phyloP scores from a whole-genome alignment of 768 basidiomycete species.

The Psilocybe sp. region DNA sequence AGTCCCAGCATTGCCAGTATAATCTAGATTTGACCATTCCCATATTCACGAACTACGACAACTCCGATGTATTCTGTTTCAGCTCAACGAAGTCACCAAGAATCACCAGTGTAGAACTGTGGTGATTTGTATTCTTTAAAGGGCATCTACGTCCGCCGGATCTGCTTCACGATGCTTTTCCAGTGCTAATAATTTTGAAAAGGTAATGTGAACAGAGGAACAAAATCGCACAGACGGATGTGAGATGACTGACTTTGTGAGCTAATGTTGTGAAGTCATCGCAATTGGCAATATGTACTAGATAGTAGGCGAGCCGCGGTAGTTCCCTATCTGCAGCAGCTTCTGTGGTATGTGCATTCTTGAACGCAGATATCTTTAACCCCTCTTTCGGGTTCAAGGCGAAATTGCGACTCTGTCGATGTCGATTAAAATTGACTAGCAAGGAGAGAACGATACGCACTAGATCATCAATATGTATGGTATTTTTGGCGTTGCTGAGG shows the following conservation, averaged over 20 bases:
- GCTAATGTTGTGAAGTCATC: constrained; percentile 62
- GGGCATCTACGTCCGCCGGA: constrained; percentile 26
- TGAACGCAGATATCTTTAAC: constrained; percentile 81
- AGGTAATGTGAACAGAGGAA: neutral
- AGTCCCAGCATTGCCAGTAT: no score
- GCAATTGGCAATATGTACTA: constrained; percentile 58
- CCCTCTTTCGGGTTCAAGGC: constrained; percentile 84
- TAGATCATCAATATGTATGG: constrained; percentile 87
- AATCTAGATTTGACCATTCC: no score
- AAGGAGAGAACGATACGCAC: constrained; percentile 25
- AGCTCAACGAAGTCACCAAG: no score
- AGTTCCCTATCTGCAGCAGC: constrained; percentile 69
- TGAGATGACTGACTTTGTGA: constrained; percentile 54
- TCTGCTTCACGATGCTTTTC: constrained; percentile 44
- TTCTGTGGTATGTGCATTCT: constrained; percentile 67
- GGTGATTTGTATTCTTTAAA: neutral
- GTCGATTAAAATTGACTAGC: constrained; percentile 1
- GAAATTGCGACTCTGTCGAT: constrained; percentile 70
- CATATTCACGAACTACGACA: no score
- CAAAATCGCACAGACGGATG: neutral
- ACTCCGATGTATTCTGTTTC: no score
- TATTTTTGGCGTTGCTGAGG: constrained; percentile 61
- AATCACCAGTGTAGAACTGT: neutral
- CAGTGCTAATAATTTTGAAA: constrained; percentile 37
- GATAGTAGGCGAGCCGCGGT: constrained; percentile 58